Conservation (phyloP, 2,329 filamentous ascomycete species). For the Trichoderma koningii region DNA sequence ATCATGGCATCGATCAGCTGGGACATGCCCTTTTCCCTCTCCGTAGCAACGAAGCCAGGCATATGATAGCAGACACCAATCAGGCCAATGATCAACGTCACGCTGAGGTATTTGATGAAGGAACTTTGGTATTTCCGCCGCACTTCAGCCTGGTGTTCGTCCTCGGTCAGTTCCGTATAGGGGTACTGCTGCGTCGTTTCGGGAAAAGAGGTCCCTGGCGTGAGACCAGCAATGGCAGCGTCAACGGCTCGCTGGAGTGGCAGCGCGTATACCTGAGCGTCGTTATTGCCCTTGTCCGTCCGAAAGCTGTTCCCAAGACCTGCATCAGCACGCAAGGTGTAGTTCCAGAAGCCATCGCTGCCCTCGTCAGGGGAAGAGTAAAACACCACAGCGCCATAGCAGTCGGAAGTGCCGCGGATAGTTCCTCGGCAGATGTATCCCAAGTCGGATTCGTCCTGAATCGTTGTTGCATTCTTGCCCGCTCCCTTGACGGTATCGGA, state of each 20-base stretch:
- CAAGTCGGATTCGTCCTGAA: conserved; percentile 36
- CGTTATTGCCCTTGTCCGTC: conserved; percentile 58
- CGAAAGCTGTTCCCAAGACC: conserved; percentile 58
- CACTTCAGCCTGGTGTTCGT: conserved; percentile 57
- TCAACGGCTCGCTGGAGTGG: conserved; percentile 72
- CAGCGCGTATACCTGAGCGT: conserved; percentile 65
- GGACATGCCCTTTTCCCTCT: conserved; percentile 70
- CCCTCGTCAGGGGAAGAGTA: conserved; percentile 68
- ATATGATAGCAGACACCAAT: conserved; percentile 72
- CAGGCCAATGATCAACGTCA: conserved; percentile 65
- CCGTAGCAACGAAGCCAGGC: conserved; percentile 68
- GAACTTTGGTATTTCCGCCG: conserved; percentile 63
- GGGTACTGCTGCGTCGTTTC: conserved; percentile 37
- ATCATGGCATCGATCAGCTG: conserved; percentile 77
- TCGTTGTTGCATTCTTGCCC: conserved; percentile 34
- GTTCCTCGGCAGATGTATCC: conserved; percentile 57
- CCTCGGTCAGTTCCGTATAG: conserved; percentile 43
- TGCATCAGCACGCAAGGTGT: conserved; percentile 67
- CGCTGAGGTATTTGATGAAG: conserved; percentile 65
- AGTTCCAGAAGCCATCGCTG: conserved; percentile 61
- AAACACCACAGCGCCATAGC: conserved; percentile 74
- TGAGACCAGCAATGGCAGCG: conserved; percentile 52
- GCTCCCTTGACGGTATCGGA: conserved; percentile 31
- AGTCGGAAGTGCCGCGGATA: conserved; percentile 66
- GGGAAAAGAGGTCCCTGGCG: conserved; percentile 33